A percentile compares a stretch with the other conserved stretches of the same genome.
phyloP scores from a whole-genome alignment of 179 eudicot species.

The Camellia oleifera region DNA sequence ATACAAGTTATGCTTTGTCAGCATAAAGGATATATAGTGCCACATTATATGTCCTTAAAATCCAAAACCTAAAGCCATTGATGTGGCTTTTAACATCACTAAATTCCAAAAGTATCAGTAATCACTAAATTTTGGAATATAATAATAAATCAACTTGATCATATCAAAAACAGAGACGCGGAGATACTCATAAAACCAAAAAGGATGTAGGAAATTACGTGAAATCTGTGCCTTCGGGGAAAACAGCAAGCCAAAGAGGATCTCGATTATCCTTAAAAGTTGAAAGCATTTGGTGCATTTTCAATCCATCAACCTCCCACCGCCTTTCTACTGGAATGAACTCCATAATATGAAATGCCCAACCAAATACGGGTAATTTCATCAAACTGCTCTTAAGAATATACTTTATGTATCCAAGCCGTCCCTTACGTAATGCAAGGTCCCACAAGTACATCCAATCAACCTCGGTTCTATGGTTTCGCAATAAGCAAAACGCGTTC shows the following conservation, averaged over 20 bases:
- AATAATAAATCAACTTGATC: not conserved
- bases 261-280: slow-evolving; percentile 54
- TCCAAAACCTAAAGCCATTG: not conserved
- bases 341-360: slow-evolving; percentile 86
- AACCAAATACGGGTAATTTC: slow-evolving; percentile 89
- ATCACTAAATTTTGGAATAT: not conserved
- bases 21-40: not conserved
- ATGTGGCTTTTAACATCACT: not conserved
- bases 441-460: slow-evolving; percentile 99
- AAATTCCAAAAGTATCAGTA: not conserved
- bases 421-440: slow-evolving; percentile 82
- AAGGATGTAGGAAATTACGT: slow-evolving; percentile 48
- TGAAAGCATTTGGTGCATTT: slow-evolving; percentile 64
- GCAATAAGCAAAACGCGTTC: slow-evolving; percentile 81
- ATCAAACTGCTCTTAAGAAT: slow-evolving; percentile 87
- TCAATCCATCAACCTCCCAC: slow-evolving; percentile 76
- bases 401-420: slow-evolving; percentile 64
- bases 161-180: not conserved
- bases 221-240: slow-evolving; percentile 98
- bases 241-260: slow-evolving; percentile 82
- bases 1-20: slow-evolving; percentile 6
- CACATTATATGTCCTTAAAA: not conserved
- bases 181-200: not conserved
- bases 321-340: slow-evolving; percentile 91
- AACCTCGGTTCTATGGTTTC: slow-evolving; percentile 93